Evolutionary conservation across 148 eudicot genomes (phyloP).

Genomic region (Polygonum aviculare): DNA sequence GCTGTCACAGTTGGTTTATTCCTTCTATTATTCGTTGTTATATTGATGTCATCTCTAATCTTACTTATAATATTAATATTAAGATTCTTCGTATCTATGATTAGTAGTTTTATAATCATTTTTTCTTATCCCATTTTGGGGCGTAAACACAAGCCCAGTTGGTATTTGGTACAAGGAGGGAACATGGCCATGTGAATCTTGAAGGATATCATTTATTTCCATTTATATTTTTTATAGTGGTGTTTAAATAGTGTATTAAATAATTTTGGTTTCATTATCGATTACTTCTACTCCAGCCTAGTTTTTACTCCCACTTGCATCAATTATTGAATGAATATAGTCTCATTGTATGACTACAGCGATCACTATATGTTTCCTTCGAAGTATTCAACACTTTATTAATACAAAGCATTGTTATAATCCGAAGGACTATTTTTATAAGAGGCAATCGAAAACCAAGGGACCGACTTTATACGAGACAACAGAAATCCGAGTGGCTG

Average conservation of each 20-base stretch:
- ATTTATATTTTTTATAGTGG: neutral
- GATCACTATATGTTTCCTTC: neutral
- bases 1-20: slow-evolving; percentile 14
- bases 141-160: neutral
- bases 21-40: slow-evolving; percentile 14
- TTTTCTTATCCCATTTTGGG: slow-evolving; percentile 1
- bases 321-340: neutral
- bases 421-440: too few species aligned
- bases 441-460: too few species aligned
- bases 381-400: neutral
- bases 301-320: slow-evolving; percentile 7
- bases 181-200: slow-evolving; percentile 14
- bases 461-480: too few species aligned
- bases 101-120: slow-evolving; percentile 1
- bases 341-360: neutral
- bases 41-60: neutral
- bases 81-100: slow-evolving; percentile 22
- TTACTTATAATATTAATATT: neutral
- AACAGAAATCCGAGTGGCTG: too few species aligned
- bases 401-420: neutral
- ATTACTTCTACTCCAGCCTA: slow-evolving; percentile 10
- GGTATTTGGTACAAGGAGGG: slow-evolving; percentile 3
- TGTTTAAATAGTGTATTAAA: neutral
- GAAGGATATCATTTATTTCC: neutral
- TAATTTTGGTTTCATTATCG: neutral